A percentile compares a stretch with the other conserved stretches of the same genome.
Conservation (phyloP, 202 grass and related monocot species). For the Musa balbisiana region DNA sequence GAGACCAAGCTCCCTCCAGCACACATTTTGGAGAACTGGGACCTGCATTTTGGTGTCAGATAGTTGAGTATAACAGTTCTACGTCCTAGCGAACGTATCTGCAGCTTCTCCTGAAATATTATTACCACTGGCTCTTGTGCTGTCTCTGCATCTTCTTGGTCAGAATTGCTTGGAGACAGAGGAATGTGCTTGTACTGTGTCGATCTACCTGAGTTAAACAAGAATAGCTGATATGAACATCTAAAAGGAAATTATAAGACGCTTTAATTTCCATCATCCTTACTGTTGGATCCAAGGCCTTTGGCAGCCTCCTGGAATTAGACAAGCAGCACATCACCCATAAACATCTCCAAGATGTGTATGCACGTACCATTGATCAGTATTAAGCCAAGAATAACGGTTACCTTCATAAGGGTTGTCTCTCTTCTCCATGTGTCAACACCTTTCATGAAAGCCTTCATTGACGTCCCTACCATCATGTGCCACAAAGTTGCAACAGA, state of each 20-base stretch:
- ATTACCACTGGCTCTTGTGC: not conserved
- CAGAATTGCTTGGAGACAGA: not conserved
- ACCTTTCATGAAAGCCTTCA: constrained; percentile 7
- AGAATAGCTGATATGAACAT: too few relatives aligned
- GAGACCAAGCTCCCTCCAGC: constrained; percentile 12
- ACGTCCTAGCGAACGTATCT: too few relatives aligned
- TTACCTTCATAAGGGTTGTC: constrained; percentile 4
- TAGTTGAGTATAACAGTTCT: too few relatives aligned
- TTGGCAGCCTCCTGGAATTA: constrained; percentile 4
- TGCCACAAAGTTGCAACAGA: not conserved
- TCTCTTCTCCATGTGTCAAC: constrained; percentile 4
- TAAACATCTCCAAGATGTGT: not conserved
- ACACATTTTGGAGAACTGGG: not conserved
- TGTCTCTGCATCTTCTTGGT: not conserved
- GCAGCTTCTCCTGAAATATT: not conserved
- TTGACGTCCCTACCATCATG: not conserved
- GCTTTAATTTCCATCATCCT: not conserved
- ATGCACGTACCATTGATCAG: not conserved
- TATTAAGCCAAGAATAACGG: not conserved
- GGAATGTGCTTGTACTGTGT: not conserved
- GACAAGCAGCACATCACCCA: not conserved
- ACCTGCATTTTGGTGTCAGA: not conserved
- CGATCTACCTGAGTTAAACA: not conserved
- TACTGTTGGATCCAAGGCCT: not conserved
- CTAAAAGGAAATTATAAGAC: not conserved